Evolutionary conservation across 148 eudicot species (phyloP).

Genomic region (Camellia sinensis): DNA sequence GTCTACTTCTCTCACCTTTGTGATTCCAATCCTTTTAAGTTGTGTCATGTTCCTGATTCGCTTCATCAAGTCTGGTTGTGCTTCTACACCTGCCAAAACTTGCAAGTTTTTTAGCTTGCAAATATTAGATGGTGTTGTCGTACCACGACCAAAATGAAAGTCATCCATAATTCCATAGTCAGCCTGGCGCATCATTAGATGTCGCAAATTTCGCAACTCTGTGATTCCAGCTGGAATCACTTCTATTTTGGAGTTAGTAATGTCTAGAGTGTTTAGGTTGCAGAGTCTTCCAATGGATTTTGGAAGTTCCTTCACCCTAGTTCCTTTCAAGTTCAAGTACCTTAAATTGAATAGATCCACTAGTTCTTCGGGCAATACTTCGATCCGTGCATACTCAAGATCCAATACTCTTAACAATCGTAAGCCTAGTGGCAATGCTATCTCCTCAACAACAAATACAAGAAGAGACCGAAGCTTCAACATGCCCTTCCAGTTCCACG

Average conservation of each 20-base stretch:
- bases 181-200: conserved; percentile 2
- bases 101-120: conserved; percentile 1
- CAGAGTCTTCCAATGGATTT: conserved; percentile 15
- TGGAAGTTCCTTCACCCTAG: conserved; percentile 15
- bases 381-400: neutral
- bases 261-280: conserved; percentile 16
- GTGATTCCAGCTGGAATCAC: conserved; percentile 12
- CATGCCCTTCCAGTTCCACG: neutral
- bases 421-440: neutral
- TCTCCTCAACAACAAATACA: neutral
- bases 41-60: neutral
- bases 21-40: conserved; percentile 14
- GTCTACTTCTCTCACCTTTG: conserved; percentile 18
- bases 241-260: neutral
- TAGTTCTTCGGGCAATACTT: conserved; percentile 12
- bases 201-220: conserved; percentile 12
- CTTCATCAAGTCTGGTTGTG: neutral
- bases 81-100: conserved; percentile 8
- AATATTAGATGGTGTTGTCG: neutral
- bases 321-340: conserved; percentile 13
- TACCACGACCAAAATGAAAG: neutral
- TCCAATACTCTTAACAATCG: conserved; percentile 13
- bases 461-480: conserved; percentile 2
- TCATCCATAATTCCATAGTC: neutral
- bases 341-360: conserved; percentile 11